Evolutionary conservation across 116 monocot species (phyloP).

Genomic region (Phalaenopsis hybrid): DNA sequence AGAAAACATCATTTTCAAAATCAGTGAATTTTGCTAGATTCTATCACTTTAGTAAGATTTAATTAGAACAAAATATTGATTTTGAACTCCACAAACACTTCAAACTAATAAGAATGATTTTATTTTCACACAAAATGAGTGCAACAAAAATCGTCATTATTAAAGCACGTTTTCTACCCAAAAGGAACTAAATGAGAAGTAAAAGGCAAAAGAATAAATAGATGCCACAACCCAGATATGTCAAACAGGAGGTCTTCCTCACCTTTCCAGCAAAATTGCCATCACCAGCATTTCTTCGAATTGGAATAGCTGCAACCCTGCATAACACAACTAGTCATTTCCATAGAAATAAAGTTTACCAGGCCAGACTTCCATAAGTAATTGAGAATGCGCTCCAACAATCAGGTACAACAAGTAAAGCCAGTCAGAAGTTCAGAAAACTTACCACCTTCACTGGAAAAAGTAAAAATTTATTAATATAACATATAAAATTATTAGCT

Average conservation of each 20-base stretch:
- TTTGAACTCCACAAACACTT: neutral
- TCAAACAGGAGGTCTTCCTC: neutral
- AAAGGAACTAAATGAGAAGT: neutral
- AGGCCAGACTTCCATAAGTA: neutral
- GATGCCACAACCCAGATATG: neutral
- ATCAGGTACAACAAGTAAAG: neutral
- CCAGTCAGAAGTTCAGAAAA: neutral
- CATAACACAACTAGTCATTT: conserved; percentile 1
- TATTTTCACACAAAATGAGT: neutral
- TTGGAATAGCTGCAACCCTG: conserved; percentile 20
- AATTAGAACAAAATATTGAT: neutral
- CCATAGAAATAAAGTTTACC: neutral
- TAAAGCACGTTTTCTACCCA: neutral
- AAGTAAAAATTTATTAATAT: neutral
- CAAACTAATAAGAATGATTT: neutral
- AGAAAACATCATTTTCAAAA: neutral
- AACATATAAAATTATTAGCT: neutral
- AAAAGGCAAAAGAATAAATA: neutral
- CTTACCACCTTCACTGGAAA: neutral
- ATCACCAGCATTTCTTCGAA: conserved; percentile 16
- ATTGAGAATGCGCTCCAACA: neutral
- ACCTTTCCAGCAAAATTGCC: conserved; percentile 32
- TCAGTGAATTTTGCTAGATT: neutral
- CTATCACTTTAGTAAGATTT: neutral
- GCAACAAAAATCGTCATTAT: neutral